phyloP scores from a whole-genome alignment of 805 yeast genomes.

The Kuraishia floccosa region DNA sequence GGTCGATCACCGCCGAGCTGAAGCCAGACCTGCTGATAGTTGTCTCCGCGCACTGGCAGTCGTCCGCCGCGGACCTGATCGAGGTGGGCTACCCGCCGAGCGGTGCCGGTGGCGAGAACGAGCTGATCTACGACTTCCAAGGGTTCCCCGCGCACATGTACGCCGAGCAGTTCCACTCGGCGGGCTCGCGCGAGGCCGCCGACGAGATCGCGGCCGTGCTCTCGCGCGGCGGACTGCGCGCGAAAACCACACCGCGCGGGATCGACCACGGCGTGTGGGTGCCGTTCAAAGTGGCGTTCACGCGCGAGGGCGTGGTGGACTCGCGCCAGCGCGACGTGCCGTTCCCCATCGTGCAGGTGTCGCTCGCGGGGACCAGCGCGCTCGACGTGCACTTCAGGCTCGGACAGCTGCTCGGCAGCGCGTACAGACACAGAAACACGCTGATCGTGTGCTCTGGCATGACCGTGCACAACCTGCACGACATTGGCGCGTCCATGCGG shows the following conservation, averaged over 20 bases:
- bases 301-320: conserved; percentile 20
- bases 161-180: conserved; percentile 46
- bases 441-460: conserved; percentile 60
- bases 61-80: conserved; percentile 24
- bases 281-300: conserved; percentile 63
- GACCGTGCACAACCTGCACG: conserved; percentile 69
- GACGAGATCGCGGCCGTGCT: conserved; percentile 29
- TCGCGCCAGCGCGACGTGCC: conserved; percentile 30
- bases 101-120: conserved; percentile 28
- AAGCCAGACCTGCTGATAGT: conserved; percentile 59
- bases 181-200: conserved; percentile 30
- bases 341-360: conserved; percentile 38
- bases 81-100: conserved; percentile 36
- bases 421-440: conserved; percentile 40
- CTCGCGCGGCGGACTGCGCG: conserved; percentile 26
- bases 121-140: conserved; percentile 61
- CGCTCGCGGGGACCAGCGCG: conserved; percentile 29
- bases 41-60: conserved; percentile 76
- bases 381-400: conserved; percentile 35
- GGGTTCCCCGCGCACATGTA: conserved; percentile 64
- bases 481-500: conserved; percentile 23
- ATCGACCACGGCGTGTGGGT: conserved; percentile 83
- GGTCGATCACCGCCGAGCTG: conserved; percentile 29
- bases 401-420: conserved; percentile 43
- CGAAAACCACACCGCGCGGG: conserved; percentile 44